These are phyloP conservation scores for Elongisporangium undulatum DNA, from an alignment of 352 stramenopile genomes.

Conservation along the genomic window DNA sequence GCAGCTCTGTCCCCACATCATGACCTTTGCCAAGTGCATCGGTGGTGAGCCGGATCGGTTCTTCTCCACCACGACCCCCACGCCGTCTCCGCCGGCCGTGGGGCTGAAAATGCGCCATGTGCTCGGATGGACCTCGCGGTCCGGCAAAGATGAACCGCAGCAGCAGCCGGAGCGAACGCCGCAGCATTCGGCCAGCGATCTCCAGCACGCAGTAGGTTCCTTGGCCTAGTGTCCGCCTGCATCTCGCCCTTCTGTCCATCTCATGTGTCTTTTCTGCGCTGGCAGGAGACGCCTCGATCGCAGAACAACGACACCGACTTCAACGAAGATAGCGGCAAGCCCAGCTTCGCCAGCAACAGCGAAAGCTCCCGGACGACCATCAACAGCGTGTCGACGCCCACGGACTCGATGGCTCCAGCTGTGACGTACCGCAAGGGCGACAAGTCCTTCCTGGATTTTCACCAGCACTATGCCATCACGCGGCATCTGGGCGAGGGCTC, in stretches of 20 bases:
- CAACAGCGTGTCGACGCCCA: constrained; percentile 2
- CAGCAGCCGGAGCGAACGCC: constrained; percentile 4
- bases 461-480: constrained; percentile 78
- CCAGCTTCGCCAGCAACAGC: constrained; percentile 11
- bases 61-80: constrained; percentile 28
- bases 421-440: constrained; percentile 68
- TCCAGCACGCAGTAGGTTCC: neutral
- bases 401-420: constrained; percentile 13
- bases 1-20: constrained; percentile 18
- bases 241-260: neutral
- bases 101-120: constrained; percentile 43
- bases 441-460: constrained; percentile 81
- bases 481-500: constrained; percentile 80
- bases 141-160: constrained; percentile 9
- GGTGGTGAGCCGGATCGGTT: constrained; percentile 45
- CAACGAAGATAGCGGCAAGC: neutral
- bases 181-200: neutral
- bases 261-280: neutral
- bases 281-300: neutral
- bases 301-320: constrained; percentile 1
- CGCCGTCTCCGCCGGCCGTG: constrained; percentile 17
- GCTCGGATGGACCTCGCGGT: constrained; percentile 22
- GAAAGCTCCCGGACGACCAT: constrained; percentile 13
- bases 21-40: constrained; percentile 53
- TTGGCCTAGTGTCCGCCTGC: neutral